These are phyloP conservation scores for Hyaloscypha hepaticicola DNA, from an alignment of 495 filamentous ascomycete species.

Conservation along the genomic window DNA sequence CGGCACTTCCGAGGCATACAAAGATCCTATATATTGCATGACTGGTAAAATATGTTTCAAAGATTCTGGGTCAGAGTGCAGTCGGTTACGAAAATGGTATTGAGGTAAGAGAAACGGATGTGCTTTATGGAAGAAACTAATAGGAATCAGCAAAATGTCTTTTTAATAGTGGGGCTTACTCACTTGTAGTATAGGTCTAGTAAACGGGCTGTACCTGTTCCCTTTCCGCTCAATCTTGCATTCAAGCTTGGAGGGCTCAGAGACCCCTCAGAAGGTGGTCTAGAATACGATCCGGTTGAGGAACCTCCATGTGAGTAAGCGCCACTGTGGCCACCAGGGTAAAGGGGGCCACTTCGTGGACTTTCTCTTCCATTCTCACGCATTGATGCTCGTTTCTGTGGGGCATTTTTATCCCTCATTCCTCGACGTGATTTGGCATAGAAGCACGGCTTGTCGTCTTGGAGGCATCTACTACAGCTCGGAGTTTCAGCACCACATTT, in stretches of 20 bases:
- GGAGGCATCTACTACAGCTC: constrained; percentile 42
- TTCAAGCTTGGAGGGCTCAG: constrained; percentile 17
- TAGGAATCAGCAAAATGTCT: neutral
- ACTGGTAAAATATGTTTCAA: constrained; percentile 47
- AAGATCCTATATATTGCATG: constrained; percentile 58
- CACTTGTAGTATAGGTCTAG: constrained; percentile 53
- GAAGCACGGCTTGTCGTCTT: constrained; percentile 42
- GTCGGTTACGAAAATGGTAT: constrained; percentile 37
- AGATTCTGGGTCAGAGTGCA: constrained; percentile 29
- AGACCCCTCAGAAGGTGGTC: constrained; percentile 8
- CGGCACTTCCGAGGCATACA: constrained; percentile 39
- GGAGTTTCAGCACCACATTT: constrained; percentile 55
- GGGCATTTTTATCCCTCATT: constrained; percentile 39
- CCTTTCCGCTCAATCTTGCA: constrained; percentile 12
- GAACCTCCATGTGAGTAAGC: neutral
- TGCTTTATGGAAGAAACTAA: constrained; percentile 52
- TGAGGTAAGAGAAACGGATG: constrained; percentile 59
- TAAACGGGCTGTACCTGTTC: constrained; percentile 35
- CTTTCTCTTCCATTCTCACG: constrained; percentile 21
- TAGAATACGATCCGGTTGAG: constrained; percentile 5
- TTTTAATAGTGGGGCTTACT: neutral
- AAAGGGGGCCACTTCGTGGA: constrained; percentile 5
- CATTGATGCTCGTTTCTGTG: constrained; percentile 36
- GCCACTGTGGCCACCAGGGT: neutral
- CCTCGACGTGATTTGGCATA: constrained; percentile 54